Conservation (phyloP, 345 rosid species). For the Cardiospermum halicacabum region DNA sequence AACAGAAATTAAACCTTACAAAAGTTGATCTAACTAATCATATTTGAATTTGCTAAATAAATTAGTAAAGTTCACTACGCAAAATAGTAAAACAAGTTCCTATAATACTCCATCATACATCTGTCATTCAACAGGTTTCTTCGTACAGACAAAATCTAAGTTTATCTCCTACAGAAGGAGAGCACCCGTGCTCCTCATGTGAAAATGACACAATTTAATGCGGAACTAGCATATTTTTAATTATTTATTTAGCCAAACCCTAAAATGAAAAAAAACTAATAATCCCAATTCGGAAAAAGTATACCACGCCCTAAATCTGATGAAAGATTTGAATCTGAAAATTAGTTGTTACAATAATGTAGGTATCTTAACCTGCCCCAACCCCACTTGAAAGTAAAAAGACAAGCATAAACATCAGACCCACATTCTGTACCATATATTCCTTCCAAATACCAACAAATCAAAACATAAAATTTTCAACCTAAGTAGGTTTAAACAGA, state of each 20-base stretch:
- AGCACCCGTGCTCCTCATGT: slow-evolving; percentile 18
- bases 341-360: not conserved
- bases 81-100: not conserved
- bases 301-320: not conserved
- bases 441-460: slow-evolving; percentile 6
- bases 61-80: not conserved
- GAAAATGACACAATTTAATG: not conserved
- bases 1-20: not conserved
- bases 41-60: not conserved
- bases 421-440: not conserved
- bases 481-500: not conserved
- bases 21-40: not conserved
- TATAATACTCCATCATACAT: too few species aligned
- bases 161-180: slow-evolving; percentile 6
- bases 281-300: not conserved
- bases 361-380: not conserved
- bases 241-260: too few species aligned
- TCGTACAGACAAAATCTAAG: slow-evolving; percentile 18
- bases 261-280: too few species aligned
- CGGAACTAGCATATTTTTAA: too few species aligned
- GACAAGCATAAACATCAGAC: not conserved
- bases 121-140: slow-evolving; percentile 17
- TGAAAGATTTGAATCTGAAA: not conserved
- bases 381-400: not conserved
- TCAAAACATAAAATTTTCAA: not conserved